Conservation (phyloP, 108 stramenopile species). For the Chaetoceros muelleri region DNA sequence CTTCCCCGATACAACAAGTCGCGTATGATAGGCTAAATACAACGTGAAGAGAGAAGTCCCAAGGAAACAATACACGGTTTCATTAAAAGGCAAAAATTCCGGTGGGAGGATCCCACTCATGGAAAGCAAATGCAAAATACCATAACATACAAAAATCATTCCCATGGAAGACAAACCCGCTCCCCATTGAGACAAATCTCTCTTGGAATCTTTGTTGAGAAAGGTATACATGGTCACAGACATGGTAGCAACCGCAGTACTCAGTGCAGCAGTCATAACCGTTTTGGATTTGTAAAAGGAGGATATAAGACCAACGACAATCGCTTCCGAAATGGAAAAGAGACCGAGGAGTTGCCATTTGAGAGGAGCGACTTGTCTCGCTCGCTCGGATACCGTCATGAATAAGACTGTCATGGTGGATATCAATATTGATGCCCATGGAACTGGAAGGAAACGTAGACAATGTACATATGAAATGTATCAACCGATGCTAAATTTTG, state of each 20-base stretch:
- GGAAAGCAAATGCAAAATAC: conserved; percentile 62
- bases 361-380: conserved; percentile 45
- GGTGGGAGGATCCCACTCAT: conserved; percentile 41
- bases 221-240: conserved; percentile 72
- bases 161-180: conserved; percentile 39
- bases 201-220: conserved; percentile 74
- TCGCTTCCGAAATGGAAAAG: conserved; percentile 74
- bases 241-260: conserved; percentile 53
- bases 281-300: conserved; percentile 51
- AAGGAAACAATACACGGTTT: conserved; percentile 43
- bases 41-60: conserved; percentile 53
- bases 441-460: conserved; percentile 14
- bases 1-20: conserved; percentile 73
- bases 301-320: conserved; percentile 59
- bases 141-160: conserved; percentile 56
- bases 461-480: too few relatives aligned
- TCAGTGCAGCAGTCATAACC: conserved; percentile 55
- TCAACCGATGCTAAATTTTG: too few relatives aligned
- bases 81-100: conserved; percentile 64
- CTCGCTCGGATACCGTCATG: conserved; percentile 28
- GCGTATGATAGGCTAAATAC: conserved; percentile 74
- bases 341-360: conserved; percentile 60
- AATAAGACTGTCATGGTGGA: conserved; percentile 47
- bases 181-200: conserved; percentile 86
- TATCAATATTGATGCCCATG: conserved; percentile 17